Percentiles rank a stretch among this genome's conserved stretches.
Conservation (phyloP, 1,284 basidiomycete species). For the Malassezia restricta region DNA sequence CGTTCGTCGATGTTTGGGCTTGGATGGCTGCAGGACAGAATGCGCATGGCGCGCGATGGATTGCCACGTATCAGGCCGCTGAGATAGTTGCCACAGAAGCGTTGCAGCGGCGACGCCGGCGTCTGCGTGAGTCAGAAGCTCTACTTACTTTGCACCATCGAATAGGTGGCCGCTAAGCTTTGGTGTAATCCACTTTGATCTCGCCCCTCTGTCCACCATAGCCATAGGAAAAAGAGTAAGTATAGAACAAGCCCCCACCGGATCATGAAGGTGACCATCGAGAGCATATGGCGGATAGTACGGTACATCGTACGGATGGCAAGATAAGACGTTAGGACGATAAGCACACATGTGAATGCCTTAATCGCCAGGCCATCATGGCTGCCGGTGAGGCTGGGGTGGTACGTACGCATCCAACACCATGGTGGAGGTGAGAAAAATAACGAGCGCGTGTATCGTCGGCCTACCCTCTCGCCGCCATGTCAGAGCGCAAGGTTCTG, state of each 20-base stretch:
- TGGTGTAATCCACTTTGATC: neutral
- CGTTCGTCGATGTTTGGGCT: neutral
- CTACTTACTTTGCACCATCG: constrained; percentile 3
- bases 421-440: neutral
- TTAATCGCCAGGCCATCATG: constrained; percentile 3
- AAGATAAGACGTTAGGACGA: neutral
- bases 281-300: constrained; percentile 7
- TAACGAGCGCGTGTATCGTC: neutral
- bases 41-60: neutral
- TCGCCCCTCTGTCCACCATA: constrained; percentile 5
- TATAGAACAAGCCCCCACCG: constrained; percentile 11
- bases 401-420: neutral
- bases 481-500: constrained; percentile 48
- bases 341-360: constrained; percentile 3
- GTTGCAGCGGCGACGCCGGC: neutral
- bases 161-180: neutral
- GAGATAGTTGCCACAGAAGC: neutral
- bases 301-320: constrained; percentile 6
- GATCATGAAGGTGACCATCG: constrained; percentile 5
- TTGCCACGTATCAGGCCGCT: neutral
- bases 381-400: neutral
- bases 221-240: neutral
- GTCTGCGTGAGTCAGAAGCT: neutral
- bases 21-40: neutral
- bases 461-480: constrained; percentile 17